Conservation (phyloP, 2,329 filamentous ascomycete genomes). For the Phaeosphaeriaceae sp. region DNA sequence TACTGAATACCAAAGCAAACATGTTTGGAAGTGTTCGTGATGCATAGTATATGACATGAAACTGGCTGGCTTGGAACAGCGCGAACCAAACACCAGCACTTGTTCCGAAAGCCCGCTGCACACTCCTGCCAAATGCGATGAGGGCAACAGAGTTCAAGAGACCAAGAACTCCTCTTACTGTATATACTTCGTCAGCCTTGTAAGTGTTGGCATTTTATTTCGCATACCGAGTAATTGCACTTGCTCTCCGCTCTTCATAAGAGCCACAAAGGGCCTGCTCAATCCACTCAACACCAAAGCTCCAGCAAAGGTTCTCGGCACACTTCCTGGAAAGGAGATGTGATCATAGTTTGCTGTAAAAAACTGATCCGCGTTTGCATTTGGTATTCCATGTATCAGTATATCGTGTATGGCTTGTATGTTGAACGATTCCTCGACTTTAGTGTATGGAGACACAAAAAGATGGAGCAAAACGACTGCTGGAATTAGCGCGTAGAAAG, state of each 20-base stretch:
- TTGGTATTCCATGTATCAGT: conserved; percentile 77
- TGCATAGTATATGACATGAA: conserved; percentile 92
- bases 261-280: conserved; percentile 69
- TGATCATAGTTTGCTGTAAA: conserved; percentile 81
- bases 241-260: conserved; percentile 64
- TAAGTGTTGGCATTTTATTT: not conserved
- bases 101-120: conserved; percentile 72
- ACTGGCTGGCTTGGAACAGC: conserved; percentile 80
- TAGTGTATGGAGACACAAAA: conserved; percentile 82
- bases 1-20: conserved; percentile 90
- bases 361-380: conserved; percentile 58
- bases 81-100: conserved; percentile 79
- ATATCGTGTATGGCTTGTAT: conserved; percentile 94
- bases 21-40: conserved; percentile 93
- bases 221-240: conserved; percentile 62
- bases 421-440: conserved; percentile 99
- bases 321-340: conserved; percentile 85
- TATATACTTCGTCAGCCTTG: conserved; percentile 2
- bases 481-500: conserved; percentile 42
- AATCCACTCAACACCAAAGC: conserved; percentile 76
- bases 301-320: conserved; percentile 89
- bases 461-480: conserved; percentile 67
- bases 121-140: conserved; percentile 67
- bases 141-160: conserved; percentile 75
- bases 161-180: conserved; percentile 79